These are phyloP conservation scores for Sanghuangporus baumii DNA, from an alignment of 1,284 basidiomycete genomes.

Conservation along the genomic window DNA sequence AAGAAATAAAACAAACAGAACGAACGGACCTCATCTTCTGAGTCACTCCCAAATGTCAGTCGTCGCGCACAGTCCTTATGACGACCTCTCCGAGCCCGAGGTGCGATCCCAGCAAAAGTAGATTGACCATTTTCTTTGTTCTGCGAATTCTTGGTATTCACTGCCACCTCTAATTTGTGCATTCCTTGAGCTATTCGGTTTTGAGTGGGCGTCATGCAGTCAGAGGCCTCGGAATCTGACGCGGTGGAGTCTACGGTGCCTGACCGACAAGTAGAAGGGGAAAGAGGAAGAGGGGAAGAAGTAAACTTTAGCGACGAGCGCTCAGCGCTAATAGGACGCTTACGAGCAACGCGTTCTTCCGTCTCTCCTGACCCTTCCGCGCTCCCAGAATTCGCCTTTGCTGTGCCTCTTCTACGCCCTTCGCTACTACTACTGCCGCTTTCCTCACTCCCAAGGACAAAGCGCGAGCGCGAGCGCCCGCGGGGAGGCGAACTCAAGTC, in stretches of 20 bases:
- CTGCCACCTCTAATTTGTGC: not conserved
- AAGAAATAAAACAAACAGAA: not conserved
- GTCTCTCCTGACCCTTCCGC: not conserved
- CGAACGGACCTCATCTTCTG: conserved; percentile 5
- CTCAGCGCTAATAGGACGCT: conserved; percentile 3
- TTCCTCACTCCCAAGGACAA: conserved; percentile 5
- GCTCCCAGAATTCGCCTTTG: not conserved
- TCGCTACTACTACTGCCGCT: conserved; percentile 2
- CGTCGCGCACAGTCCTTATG: not conserved
- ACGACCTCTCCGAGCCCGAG: conserved; percentile 4
- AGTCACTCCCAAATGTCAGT: conserved; percentile 2
- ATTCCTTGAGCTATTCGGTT: not conserved
- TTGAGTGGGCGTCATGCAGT: conserved; percentile 13
- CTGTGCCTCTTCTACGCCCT: not conserved
- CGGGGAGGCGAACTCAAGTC: not conserved
- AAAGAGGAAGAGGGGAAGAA: not conserved
- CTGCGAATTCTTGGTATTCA: no score
- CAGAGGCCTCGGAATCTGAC: conserved; percentile 10
- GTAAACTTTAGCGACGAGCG: not conserved
- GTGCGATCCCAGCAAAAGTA: not conserved
- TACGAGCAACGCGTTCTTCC: conserved; percentile 3
- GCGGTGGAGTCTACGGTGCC: not conserved
- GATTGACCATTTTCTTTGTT: no score
- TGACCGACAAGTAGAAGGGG: not conserved
- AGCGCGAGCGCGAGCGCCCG: conserved; percentile 2